Base-by-base conservation (phyloP, 1,284 basidiomycete genomes). In the Uromyces viciae-fabae region DNA sequence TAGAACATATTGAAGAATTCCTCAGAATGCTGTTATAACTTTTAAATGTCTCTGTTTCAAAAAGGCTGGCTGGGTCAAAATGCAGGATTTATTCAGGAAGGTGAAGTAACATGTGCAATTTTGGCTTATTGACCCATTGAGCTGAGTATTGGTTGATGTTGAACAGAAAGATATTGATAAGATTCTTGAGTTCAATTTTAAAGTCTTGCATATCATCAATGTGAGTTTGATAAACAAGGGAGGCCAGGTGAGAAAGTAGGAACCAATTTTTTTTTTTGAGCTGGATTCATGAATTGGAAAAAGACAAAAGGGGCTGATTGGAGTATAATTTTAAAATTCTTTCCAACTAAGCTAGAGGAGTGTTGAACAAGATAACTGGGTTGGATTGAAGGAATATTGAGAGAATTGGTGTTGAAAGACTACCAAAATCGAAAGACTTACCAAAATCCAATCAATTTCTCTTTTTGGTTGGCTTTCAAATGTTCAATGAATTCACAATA, bases 81-180 rank as follows among this genome's bases (percentile, higher is more conserved):
- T 33, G 25, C 11, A 60, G 58, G 19, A 60, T 60, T 3, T 25
- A 60, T 5, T 60, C 58, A 31, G 58, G 58, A 60, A 60, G 58
- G 36, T 60, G 58, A 60, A 60, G 58, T 60, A 60, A 60, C 58
- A 60, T 60, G 22, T 56, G 54, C 8, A 56, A 56, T 22, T 56
- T 56, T 7, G 54, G 54, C 22, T 56, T 56, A 56, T 60, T 60
- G 4, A 60, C 58, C 58, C 58, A 60, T 60, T 60, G 58, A 4
- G n/a, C 58, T 14, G 58, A 60, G 36, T 60, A 15, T 60, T 60
- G 3, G 25, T 31, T 60, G 58, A 60, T 60, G 17, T 60, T 25
- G 9, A 15, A 14, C 19, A 31, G 19, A 33, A 60, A 60, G 28
- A 60, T 60, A 31, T 60, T 33, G 36, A 60, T 60, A 31, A 15